Conservation (phyloP, 2,329 filamentous ascomycete species). For the Talaromyces sp. region DNA sequence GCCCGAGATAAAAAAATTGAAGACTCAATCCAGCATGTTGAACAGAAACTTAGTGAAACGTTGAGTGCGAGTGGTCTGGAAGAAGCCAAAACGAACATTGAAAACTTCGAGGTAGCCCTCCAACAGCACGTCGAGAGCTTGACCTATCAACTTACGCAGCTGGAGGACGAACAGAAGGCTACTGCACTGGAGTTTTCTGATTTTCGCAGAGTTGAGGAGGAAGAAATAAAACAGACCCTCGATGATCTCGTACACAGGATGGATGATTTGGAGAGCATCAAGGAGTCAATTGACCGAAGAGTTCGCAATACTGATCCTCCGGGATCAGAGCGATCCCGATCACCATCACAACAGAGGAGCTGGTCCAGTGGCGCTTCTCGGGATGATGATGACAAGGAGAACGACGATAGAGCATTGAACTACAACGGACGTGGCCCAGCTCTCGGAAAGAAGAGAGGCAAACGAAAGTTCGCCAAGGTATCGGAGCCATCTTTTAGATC, state of each 20-base stretch:
- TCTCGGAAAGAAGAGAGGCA: constrained; percentile 13
- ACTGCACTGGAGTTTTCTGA: background rate
- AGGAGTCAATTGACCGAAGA: background rate
- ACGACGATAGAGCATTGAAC: background rate
- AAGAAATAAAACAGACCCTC: background rate
- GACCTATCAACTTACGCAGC: constrained; percentile 3
- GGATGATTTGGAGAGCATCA: background rate
- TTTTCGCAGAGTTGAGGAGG: background rate
- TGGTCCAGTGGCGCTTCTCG: background rate
- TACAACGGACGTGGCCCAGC: background rate
- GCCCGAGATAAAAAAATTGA: background rate
- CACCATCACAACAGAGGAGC: background rate
- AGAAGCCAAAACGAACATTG: background rate
- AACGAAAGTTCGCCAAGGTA: constrained; percentile 1
- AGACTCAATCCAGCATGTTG: constrained; percentile 1
- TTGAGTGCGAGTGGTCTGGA: background rate
- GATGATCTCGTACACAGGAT: background rate
- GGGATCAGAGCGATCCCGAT: background rate
- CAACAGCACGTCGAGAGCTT: constrained; percentile 11
- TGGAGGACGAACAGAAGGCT: constrained; percentile 2
- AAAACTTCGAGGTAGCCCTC: constrained; percentile 4
- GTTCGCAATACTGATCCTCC: background rate
- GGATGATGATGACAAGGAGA: background rate
- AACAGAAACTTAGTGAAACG: constrained; percentile 1
- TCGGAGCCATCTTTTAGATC: background rate